A percentile compares a stretch with the other conserved stretches of the same genome.
These are phyloP conservation scores for Vickermania spadyakhi DNA, from an alignment of 208 protist species.

Conservation along the genomic window DNA sequence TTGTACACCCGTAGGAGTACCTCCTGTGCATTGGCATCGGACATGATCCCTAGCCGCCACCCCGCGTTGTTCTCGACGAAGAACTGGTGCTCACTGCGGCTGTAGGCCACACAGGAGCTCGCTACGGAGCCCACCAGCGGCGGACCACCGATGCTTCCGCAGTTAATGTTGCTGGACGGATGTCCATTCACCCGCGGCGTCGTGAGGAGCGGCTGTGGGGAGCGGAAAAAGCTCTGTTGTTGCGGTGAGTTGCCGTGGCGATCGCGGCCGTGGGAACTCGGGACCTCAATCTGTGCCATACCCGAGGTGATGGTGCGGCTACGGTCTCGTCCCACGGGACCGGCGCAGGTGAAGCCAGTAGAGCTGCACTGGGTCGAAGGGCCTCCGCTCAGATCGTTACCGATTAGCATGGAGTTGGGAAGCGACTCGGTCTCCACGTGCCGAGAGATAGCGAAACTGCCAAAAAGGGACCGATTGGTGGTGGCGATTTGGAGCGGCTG, in stretches of 20 bases:
- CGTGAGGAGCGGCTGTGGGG: conserved; percentile 5
- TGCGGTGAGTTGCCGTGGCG: conserved; percentile 13
- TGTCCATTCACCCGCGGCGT: conserved; percentile 12
- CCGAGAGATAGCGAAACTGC: background rate
- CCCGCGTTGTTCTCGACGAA: conserved; percentile 71
- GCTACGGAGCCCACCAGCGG: conserved; percentile 71
- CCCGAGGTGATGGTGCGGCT: conserved; percentile 6
- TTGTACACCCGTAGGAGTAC: conserved; percentile 49
- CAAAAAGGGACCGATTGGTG: too few species aligned
- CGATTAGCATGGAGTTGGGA: background rate
- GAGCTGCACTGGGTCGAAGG: conserved; percentile 7
- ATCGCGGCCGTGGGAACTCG: conserved; percentile 9
- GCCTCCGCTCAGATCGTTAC: background rate
- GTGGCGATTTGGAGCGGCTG: conserved; percentile 16
- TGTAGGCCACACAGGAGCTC: conserved; percentile 66
- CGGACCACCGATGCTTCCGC: conserved; percentile 11
- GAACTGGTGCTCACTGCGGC: conserved; percentile 67
- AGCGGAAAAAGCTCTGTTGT: conserved; percentile 8
- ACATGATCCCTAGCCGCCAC: conserved; percentile 89
- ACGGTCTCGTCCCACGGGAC: background rate
- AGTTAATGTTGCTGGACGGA: conserved; percentile 20
- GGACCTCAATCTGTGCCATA: conserved; percentile 11
- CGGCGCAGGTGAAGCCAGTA: conserved; percentile 33
- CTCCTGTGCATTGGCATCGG: conserved; percentile 41
- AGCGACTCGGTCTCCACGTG: too few species aligned